Conservation (phyloP, 139 green algal genomes). For the Chlamydomonas schloesseri region DNA sequence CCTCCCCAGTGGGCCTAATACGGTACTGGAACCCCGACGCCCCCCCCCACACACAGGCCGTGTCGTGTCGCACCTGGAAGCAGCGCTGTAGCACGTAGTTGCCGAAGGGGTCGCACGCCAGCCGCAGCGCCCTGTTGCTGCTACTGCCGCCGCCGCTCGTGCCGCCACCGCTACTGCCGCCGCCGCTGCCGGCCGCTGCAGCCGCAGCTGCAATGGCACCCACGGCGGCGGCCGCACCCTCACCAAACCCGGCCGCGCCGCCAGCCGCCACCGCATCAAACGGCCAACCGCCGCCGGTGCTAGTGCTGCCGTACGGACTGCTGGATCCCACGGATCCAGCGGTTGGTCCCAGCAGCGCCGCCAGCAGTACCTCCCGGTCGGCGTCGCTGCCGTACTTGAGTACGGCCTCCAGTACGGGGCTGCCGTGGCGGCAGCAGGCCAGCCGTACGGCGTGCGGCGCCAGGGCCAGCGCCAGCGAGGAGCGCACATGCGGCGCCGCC, state of each 20-base stretch:
- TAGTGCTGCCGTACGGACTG: background rate
- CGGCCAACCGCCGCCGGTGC: background rate
- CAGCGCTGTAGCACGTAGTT: constrained; percentile 44
- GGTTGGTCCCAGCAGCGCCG: constrained; percentile 3
- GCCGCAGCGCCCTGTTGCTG: background rate
- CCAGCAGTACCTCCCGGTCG: constrained; percentile 12
- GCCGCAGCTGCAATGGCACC: no score
- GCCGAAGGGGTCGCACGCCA: constrained; percentile 40
- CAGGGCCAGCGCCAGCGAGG: constrained; percentile 2
- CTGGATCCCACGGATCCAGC: background rate
- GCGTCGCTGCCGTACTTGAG: constrained; percentile 38
- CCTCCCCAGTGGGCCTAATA: no score
- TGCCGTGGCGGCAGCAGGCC: constrained; percentile 37
- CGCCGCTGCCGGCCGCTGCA: background rate
- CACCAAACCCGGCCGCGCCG: background rate
- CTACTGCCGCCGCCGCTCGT: background rate
- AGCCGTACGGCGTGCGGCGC: constrained; percentile 15
- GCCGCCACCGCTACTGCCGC: background rate
- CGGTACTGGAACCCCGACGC: no score
- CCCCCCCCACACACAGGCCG: no score
- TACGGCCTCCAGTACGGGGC: constrained; percentile 37
- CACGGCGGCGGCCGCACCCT: no score
- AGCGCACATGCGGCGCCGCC: background rate
- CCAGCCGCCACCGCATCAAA: background rate
- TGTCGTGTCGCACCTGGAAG: constrained; percentile 37